Evolutionary conservation across 352 stramenopile species (phyloP), one percentile per base, ranked within the genome.

Genomic region (Phytophthora citrophthora): DNA sequence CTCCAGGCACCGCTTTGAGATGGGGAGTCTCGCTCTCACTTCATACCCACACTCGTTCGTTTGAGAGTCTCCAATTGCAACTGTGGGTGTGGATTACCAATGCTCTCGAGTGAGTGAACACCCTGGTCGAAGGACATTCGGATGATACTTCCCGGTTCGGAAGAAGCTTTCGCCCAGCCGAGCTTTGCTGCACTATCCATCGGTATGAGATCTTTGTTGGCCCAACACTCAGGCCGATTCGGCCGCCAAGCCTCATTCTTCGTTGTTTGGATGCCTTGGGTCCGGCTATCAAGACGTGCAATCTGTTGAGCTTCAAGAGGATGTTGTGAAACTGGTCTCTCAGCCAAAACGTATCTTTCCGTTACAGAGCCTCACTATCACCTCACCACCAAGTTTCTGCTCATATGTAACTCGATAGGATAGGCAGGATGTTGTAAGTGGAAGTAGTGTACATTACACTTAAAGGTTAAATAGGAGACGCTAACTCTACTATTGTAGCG

Each of bases 401-500:
- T 46, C 13, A 55, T 36, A 20, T 44, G 31, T 34, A 47, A 34
- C 9, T 34, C 29, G 34, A 47, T 16, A 26, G 23, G 34, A n/a
- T 56, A 11, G 31, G 10, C 26, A 46, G 27, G 45, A 36, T 32
- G 39, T 49, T 26, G 36, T 57, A 20, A 34, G 27, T 41, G 31
- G 44, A 62, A 58, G 38, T 58, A 57, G 53, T 47, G 54, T 64
- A 65, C 54, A 64, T 36, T 64, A 65, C 54, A 64, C 43, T 47
- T 48, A 23, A 64, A 41, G 62, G 57, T 73, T 73, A 73, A 73
- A 73, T 69, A 73, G 47, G 46, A 49, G 52, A 36, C 58, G 29
- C 64, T 50, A 66, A 32, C 34, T 65, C 39, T 72, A 72, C 29
- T 62, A 55, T 38, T 26, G 31, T 47, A 43, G 64, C 43, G 26